These are phyloP conservation scores for Talaromyces sp. DNA, from an alignment of 2,329 filamentous ascomycete genomes.

Conservation along the genomic window DNA sequence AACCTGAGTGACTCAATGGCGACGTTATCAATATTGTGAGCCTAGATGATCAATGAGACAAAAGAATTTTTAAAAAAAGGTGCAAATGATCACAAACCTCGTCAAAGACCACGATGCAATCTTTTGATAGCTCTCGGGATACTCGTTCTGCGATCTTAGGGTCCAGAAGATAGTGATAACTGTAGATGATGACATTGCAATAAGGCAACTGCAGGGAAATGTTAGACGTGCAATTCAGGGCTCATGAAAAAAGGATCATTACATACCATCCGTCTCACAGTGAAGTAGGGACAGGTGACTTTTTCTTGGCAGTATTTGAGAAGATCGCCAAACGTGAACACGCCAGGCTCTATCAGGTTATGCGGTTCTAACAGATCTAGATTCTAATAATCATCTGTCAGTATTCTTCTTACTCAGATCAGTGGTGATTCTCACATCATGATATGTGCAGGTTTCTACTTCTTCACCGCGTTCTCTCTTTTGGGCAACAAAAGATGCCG, in stretches of 20 bases:
- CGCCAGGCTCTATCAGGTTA: constrained; percentile 87
- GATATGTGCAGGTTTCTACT: constrained; percentile 90
- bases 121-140: constrained; percentile 91
- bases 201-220: constrained; percentile 71
- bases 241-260: neutral
- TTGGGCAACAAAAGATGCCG: constrained; percentile 94
- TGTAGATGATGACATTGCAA: constrained; percentile 99
- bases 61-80: neutral
- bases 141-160: constrained; percentile 96
- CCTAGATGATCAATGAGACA: constrained; percentile 29
- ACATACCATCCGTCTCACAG: constrained; percentile 80
- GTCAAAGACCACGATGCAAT: constrained; percentile 97
- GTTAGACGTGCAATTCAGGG: neutral
- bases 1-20: constrained; percentile 75
- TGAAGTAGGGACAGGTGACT: constrained; percentile 97
- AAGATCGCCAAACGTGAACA: constrained; percentile 91
- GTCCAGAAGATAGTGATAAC: constrained; percentile 95
- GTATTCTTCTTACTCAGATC: neutral
- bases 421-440: constrained; percentile 59
- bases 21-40: constrained; percentile 99
- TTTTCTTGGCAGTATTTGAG: constrained; percentile 72
- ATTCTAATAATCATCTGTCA: constrained; percentile 53
- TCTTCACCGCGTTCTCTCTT: constrained; percentile 94
- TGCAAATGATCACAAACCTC: constrained; percentile 43
- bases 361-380: constrained; percentile 91